Conservation (phyloP, 176 grass and related monocot species). For the Pontederia paniculata region DNA sequence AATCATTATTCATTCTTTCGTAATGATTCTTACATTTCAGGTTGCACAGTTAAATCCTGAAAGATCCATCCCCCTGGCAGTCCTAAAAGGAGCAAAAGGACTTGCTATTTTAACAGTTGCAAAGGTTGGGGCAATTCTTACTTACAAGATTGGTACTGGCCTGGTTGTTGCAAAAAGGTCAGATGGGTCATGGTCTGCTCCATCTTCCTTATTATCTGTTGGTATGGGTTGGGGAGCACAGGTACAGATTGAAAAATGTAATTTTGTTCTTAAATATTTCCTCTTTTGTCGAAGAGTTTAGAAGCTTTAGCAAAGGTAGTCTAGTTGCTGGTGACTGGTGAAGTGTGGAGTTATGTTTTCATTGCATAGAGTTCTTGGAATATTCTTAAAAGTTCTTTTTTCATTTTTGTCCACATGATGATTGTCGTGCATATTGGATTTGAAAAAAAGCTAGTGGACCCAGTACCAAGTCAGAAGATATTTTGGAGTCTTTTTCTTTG, state of each 20-base stretch:
- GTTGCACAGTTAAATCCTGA: constrained; percentile 59
- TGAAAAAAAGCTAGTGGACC: too few relatives aligned
- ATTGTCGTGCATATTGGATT: too few relatives aligned
- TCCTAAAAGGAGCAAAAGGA: constrained; percentile 64
- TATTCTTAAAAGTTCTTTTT: too few relatives aligned
- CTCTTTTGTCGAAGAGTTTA: background rate
- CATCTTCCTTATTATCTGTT: constrained; percentile 32
- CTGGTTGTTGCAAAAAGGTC: constrained; percentile 58
- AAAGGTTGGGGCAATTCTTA: constrained; percentile 66
- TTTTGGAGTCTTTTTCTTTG: too few relatives aligned
- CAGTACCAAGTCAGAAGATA: too few relatives aligned
- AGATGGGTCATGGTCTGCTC: constrained; percentile 86
- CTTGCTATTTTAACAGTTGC: constrained; percentile 72
- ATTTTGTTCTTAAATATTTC: background rate
- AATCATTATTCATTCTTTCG: background rate
- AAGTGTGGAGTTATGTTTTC: too few relatives aligned
- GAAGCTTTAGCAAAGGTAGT: background rate
- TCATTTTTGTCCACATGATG: too few relatives aligned
- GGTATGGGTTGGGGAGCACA: constrained; percentile 48
- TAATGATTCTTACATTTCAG: constrained; percentile 25
- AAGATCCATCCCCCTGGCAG: constrained; percentile 61
- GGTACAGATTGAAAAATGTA: constrained; percentile 29
- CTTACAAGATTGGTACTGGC: constrained; percentile 81
- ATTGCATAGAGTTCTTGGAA: too few relatives aligned
- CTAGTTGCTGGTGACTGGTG: background rate